phyloP scores from a whole-genome alignment of 176 grass and related monocot genomes.

The Oryza coarctata region DNA sequence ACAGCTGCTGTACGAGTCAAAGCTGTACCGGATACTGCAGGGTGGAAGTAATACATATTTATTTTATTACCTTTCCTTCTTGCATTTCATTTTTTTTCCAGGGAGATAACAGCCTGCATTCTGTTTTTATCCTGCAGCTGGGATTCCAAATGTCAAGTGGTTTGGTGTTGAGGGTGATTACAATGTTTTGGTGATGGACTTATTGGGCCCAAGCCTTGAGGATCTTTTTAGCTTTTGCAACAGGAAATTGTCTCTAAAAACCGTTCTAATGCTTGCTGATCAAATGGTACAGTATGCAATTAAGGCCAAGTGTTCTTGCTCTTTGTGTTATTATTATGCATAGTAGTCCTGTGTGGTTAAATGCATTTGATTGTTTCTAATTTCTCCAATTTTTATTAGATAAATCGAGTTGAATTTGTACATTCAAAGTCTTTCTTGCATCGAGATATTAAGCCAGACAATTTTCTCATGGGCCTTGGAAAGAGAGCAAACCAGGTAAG shows the following conservation, averaged over 20 bases:
- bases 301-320: background rate
- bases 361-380: constrained; percentile 19
- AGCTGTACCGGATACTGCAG: constrained; percentile 91
- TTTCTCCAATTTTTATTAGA: constrained; percentile 36
- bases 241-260: constrained; percentile 81
- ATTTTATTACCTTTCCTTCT: background rate
- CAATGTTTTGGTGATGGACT: constrained; percentile 93
- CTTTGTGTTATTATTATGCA: background rate
- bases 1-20: constrained; percentile 88
- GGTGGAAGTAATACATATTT: constrained; percentile 76
- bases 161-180: constrained; percentile 93
- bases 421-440: constrained; percentile 87
- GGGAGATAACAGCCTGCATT: constrained; percentile 1
- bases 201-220: constrained; percentile 79
- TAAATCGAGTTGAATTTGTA: constrained; percentile 78
- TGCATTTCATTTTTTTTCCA: background rate
- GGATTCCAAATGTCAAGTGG: constrained; percentile 82
- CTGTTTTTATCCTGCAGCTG: constrained; percentile 53
- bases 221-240: constrained; percentile 89
- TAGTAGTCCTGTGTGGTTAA: constrained; percentile 20
- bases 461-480: constrained; percentile 93
- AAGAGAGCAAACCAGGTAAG: constrained; percentile 69
- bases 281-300: constrained; percentile 63
- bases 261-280: constrained; percentile 94
- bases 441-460: constrained; percentile 94